Evolutionary conservation across 352 stramenopile genomes (phyloP).

Genomic region (Globisporangium ultimum): DNA sequence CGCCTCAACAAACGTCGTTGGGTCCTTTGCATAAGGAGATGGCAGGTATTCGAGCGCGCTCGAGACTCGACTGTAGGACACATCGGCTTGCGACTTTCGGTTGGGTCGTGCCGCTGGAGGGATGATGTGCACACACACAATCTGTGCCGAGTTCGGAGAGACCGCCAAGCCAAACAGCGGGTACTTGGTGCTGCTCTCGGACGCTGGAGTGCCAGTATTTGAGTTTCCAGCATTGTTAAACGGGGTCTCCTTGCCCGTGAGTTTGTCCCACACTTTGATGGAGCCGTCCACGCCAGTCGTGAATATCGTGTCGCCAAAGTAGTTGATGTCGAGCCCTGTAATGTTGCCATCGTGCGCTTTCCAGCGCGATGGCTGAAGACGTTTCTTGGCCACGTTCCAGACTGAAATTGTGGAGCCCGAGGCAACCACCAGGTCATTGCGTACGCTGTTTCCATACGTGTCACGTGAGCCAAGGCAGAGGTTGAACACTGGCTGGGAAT

Average conservation of each 20-base stretch:
- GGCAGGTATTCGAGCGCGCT: conserved; percentile 71
- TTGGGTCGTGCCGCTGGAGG: conserved; percentile 76
- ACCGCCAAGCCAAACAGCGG: conserved; percentile 69
- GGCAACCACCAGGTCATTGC: conserved; percentile 53
- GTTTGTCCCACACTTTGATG: conserved; percentile 63
- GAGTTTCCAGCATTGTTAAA: conserved; percentile 8
- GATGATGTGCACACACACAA: conserved; percentile 68
- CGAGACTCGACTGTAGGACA: conserved; percentile 81
- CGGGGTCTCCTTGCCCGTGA: conserved; percentile 25
- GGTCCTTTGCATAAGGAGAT: conserved; percentile 41
- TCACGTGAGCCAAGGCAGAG: conserved; percentile 47
- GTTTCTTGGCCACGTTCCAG: conserved; percentile 65
- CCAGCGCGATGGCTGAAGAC: conserved; percentile 30
- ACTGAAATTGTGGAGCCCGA: conserved; percentile 69
- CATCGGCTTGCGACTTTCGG: conserved; percentile 76
- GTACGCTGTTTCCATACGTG: conserved; percentile 48
- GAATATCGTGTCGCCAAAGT: conserved; percentile 64
- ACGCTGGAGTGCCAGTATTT: neutral
- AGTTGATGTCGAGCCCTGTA: conserved; percentile 51
- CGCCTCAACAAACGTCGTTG: conserved; percentile 36
- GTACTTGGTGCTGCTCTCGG: conserved; percentile 34
- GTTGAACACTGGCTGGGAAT: conserved; percentile 57
- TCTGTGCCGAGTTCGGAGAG: conserved; percentile 65
- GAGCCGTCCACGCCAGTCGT: conserved; percentile 57
- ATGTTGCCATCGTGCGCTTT: conserved; percentile 71